Conservation (phyloP, 1,284 basidiomycete species). For the Apiotrichum sp. region DNA sequence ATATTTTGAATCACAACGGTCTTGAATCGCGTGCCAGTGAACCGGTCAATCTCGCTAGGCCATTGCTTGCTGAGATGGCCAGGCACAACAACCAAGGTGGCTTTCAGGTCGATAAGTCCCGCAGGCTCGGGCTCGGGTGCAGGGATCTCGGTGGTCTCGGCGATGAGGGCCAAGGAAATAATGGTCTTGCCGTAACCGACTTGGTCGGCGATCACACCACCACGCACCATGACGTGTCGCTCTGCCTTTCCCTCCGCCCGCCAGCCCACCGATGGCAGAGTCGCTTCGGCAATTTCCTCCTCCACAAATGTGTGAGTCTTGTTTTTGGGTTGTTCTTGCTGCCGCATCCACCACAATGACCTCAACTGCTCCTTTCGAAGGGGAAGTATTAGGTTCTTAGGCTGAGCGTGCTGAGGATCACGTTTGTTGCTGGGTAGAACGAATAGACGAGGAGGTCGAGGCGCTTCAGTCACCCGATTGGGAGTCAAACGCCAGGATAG, state of each 20-base stretch:
- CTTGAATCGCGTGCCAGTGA: slow-evolving; percentile 57
- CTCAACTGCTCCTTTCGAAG: slow-evolving; percentile 81
- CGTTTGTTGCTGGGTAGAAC: slow-evolving; percentile 68
- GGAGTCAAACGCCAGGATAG: slow-evolving; percentile 78
- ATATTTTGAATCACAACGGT: slow-evolving; percentile 59
- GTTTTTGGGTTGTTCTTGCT: slow-evolving; percentile 63
- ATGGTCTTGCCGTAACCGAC: slow-evolving; percentile 97
- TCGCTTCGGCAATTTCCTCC: slow-evolving; percentile 88
- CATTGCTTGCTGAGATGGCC: slow-evolving; percentile 85
- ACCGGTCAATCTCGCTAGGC: slow-evolving; percentile 79
- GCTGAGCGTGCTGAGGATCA: slow-evolving; percentile 70
- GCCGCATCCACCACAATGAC: slow-evolving; percentile 87
- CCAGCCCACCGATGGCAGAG: slow-evolving; percentile 80
- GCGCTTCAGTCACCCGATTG: slow-evolving; percentile 43
- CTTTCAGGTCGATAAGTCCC: slow-evolving; percentile 59
- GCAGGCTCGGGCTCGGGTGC: slow-evolving; percentile 49
- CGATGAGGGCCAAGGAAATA: slow-evolving; percentile 80
- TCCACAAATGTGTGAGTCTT: slow-evolving; percentile 67
- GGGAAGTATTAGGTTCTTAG: slow-evolving; percentile 62
- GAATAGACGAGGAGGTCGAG: slow-evolving; percentile 53
- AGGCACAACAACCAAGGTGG: slow-evolving; percentile 79
- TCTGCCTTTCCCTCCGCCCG: slow-evolving; percentile 84
- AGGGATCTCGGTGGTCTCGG: slow-evolving; percentile 54
- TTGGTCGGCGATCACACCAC: slow-evolving; percentile 90
- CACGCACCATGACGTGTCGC: slow-evolving; percentile 66